These are phyloP conservation scores for Clitoria ternatea DNA, from an alignment of 306 rosid species.

Conservation along the genomic window DNA sequence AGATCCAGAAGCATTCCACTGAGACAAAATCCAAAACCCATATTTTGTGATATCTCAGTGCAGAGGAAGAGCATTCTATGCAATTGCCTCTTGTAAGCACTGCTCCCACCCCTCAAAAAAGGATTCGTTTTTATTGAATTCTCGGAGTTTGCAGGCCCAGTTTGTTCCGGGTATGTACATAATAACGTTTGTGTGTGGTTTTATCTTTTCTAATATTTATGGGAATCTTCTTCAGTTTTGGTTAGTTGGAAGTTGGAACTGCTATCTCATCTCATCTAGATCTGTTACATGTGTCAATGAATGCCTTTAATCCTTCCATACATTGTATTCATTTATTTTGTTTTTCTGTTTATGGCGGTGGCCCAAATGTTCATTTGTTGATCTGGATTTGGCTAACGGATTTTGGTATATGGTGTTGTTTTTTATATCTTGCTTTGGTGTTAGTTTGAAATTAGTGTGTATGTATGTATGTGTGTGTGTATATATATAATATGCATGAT, in stretches of 20 bases:
- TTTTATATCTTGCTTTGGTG: neutral
- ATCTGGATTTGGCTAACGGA: constrained; percentile 15
- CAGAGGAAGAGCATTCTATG: neutral
- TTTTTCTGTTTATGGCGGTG: neutral
- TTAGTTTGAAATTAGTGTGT: constrained; percentile 5
- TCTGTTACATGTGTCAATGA: constrained; percentile 33
- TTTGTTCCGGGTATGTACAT: constrained; percentile 31
- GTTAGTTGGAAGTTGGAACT: neutral
- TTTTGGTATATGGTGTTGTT: neutral
- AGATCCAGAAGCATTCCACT: constrained; percentile 33
- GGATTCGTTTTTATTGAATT: neutral
- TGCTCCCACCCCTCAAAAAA: neutral
- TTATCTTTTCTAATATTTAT: neutral
- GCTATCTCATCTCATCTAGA: constrained; percentile 16
- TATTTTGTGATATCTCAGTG: constrained; percentile 1
- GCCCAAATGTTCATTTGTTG: neutral
- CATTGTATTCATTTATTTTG: constrained; percentile 10
- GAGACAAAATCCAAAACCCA: constrained; percentile 5
- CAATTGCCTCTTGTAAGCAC: neutral
- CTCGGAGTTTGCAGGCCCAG: constrained; percentile 6
- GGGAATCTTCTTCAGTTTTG: neutral
- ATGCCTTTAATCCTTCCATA: neutral
- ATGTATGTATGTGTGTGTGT: no score
- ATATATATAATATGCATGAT: neutral
- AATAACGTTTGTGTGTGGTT: neutral